Conservation (phyloP, 768 basidiomycete species). For the Boletus rex-veris region DNA sequence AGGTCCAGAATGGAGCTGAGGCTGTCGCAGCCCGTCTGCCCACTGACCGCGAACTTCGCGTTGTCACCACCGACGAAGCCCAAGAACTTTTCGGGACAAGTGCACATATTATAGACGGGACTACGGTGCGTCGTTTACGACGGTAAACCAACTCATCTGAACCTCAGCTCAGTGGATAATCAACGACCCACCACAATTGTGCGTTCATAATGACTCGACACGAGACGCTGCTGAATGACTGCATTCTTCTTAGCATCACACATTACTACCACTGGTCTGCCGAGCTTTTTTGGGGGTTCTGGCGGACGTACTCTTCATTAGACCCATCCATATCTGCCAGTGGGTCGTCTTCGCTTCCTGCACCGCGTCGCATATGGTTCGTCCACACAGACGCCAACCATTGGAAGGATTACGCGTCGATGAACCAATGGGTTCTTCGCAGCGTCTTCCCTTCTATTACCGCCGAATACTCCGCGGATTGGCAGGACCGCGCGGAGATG, state of each 20-base stretch:
- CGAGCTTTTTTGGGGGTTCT: constrained; percentile 88
- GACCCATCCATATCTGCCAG: constrained; percentile 62
- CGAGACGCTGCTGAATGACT: background rate
- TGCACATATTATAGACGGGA: constrained; percentile 77
- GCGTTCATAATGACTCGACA: constrained; percentile 24
- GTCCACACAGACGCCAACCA: constrained; percentile 66
- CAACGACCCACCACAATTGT: constrained; percentile 88
- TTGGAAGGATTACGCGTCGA: constrained; percentile 88
- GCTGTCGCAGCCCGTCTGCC: constrained; percentile 62
- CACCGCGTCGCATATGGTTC: constrained; percentile 74
- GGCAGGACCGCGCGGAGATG: constrained; percentile 73
- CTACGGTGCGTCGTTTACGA: constrained; percentile 46
- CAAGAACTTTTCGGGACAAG: constrained; percentile 62
- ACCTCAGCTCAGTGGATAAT: constrained; percentile 54
- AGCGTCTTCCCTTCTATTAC: constrained; percentile 76
- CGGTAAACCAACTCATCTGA: constrained; percentile 2
- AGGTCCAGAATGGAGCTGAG: constrained; percentile 54
- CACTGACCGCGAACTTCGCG: constrained; percentile 71
- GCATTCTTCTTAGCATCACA: constrained; percentile 53
- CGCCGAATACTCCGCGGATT: constrained; percentile 81
- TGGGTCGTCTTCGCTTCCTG: constrained; percentile 70
- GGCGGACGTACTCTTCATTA: constrained; percentile 84
- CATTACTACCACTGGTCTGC: constrained; percentile 96
- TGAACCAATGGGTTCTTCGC: constrained; percentile 87
- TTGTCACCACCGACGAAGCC: constrained; percentile 70